Conservation (phyloP, 2,329 filamentous ascomycete species). For the Cadophora sp. region DNA sequence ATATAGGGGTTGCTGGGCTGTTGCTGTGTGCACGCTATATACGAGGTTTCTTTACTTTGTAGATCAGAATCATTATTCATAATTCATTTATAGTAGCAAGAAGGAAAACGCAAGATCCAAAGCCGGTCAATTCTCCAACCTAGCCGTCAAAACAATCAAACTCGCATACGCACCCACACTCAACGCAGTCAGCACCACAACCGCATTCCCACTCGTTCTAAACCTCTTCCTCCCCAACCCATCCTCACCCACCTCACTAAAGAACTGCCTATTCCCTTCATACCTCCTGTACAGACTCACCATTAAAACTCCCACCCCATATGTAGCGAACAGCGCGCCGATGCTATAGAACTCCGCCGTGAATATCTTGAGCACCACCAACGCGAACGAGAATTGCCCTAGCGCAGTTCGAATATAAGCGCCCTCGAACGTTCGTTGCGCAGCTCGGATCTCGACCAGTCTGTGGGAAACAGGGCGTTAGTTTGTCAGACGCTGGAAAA, state of each 20-base stretch:
- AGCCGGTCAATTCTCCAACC: constrained; percentile 35
- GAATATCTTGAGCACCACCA: constrained; percentile 96
- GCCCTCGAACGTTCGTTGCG: constrained; percentile 95
- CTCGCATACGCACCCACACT: constrained; percentile 64
- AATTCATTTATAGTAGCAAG: not conserved
- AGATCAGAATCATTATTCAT: too few relatives aligned
- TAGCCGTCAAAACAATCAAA: constrained; percentile 62
- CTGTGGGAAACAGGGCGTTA: constrained; percentile 33
- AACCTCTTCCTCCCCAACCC: constrained; percentile 61
- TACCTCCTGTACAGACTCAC: constrained; percentile 86
- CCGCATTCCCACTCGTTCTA: constrained; percentile 68
- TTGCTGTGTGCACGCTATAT: too few relatives aligned
- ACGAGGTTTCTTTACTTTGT: too few relatives aligned
- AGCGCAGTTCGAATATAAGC: constrained; percentile 95
- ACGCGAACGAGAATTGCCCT: constrained; percentile 92
- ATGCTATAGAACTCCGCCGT: constrained; percentile 96
- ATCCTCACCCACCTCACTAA: constrained; percentile 57
- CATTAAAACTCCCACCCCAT: constrained; percentile 83
- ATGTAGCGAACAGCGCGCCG: constrained; percentile 93
- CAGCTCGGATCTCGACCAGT: constrained; percentile 92
- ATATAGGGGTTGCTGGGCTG: too few relatives aligned
- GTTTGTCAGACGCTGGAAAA: constrained; percentile 7
- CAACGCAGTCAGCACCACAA: constrained; percentile 61
- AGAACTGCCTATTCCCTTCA: constrained; percentile 95
- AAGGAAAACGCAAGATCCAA: not conserved